A percentile compares a stretch with the other conserved stretches of the same genome.
phyloP scores from a whole-genome alignment of 2,329 filamentous ascomycete species.

The Phaeoacremonium minimum region DNA sequence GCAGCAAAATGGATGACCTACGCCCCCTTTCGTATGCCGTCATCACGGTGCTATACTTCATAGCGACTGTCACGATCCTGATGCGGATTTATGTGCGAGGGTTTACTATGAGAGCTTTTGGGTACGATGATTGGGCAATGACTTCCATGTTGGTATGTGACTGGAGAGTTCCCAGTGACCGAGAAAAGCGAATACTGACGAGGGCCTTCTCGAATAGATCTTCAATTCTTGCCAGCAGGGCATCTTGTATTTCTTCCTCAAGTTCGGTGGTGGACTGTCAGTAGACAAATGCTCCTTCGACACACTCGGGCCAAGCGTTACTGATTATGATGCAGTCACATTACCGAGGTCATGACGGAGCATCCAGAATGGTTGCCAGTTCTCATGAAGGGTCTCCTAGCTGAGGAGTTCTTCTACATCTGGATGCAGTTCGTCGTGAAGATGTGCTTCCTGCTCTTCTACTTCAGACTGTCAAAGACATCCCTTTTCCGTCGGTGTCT shows the following conservation, averaged over 20 bases:
- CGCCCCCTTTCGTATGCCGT: no score
- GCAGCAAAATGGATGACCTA: no score
- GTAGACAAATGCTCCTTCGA: no score
- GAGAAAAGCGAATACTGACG: no score
- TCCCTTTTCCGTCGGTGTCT: constrained; percentile 17
- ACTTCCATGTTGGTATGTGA: background rate
- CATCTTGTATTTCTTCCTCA: no score
- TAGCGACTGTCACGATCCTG: constrained; percentile 1
- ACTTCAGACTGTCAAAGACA: constrained; percentile 20
- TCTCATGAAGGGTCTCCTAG: constrained; percentile 19
- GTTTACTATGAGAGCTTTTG: constrained; percentile 2
- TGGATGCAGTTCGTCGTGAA: constrained; percentile 24
- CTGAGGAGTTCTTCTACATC: constrained; percentile 24
- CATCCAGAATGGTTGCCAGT: no score
- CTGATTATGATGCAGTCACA: no score
- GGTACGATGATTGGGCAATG: constrained; percentile 1
- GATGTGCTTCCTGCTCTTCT: constrained; percentile 26
- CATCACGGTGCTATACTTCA: background rate
- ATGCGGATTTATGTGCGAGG: constrained; percentile 1
- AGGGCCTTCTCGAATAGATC: no score
- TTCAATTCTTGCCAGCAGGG: no score
- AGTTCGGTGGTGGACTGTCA: no score
- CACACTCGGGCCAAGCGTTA: no score
- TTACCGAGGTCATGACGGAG: background rate
- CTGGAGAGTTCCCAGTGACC: no score